Evolutionary conservation across 208 protist genomes (phyloP), one percentile per base, ranked within the genome.

Genomic region (Trypanosoma boissoni): DNA sequence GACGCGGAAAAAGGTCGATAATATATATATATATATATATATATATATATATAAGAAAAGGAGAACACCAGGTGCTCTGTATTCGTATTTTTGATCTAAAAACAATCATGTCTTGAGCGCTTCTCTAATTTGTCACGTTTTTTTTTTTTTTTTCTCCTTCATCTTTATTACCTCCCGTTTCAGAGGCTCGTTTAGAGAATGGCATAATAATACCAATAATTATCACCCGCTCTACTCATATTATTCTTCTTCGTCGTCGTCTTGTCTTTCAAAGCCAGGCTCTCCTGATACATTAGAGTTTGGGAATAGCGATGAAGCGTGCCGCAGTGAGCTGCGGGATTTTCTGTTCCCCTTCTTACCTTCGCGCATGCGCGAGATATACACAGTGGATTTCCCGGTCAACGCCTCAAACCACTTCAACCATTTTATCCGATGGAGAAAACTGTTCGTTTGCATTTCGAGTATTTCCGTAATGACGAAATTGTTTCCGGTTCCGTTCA

Each of bases 341-440:
- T 3, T 5, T 20, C 46, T 46, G 0, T 29, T 27, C 1, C 23
- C 32, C 29, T 64, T 28, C 32, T 64, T 64, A 14, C 50, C 49
- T 23, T 64, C 48, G 16, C 62, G 52, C 49, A 68, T 10, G 23
- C 53, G 64, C 9, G 58, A 75, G 12, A 83, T 66, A 44, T 71
- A 75, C 18, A 83, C 5, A 4, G 74, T 49, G 27, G 59, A 69
- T 27, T 60, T 64, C 36, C 52, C 54, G 44, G 73, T 21, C n/a
- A 68, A 29, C 29, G 61, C 14, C 48, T 83, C 72, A 42, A 80
- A 56, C 73, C 69, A 83, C 53, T 59, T 74, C 27, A 87, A 59
- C 80, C 80, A 78, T 55, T 66, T 57, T 2, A 58, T 52, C 10
- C 69, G 70, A 7, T 54, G 34, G 0, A 51, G 34, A 27, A 69